phyloP scores from a whole-genome alignment of 2,329 filamentous ascomycete genomes.

The Sarocladium oryzae region DNA sequence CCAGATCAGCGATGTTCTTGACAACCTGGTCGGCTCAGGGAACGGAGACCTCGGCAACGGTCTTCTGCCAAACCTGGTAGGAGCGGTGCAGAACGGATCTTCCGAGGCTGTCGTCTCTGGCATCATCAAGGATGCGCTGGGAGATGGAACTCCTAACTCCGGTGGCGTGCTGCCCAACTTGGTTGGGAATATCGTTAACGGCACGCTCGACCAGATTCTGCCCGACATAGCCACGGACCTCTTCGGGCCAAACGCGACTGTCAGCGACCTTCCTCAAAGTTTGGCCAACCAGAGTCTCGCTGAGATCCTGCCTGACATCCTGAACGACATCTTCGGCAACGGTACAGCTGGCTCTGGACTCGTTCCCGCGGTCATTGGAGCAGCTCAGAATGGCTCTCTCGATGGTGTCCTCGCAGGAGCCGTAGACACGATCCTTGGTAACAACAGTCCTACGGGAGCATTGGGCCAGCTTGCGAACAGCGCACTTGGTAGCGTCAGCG shows the following conservation, averaged over 20 bases:
- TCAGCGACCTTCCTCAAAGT: neutral
- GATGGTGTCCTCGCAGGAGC: neutral
- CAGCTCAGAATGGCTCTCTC: constrained; percentile 1
- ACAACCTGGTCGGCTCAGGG: neutral
- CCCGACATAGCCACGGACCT: neutral
- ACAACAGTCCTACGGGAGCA: neutral
- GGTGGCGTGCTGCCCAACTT: constrained; percentile 2
- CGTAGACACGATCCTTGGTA: neutral
- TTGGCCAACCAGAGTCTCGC: neutral
- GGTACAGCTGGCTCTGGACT: constrained; percentile 4
- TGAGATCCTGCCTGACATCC: neutral
- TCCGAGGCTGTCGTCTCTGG: neutral
- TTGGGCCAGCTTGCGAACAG: constrained; percentile 2
- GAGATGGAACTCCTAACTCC: constrained; percentile 1
- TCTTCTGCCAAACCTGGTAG: constrained; percentile 1
- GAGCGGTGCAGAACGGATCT: neutral
- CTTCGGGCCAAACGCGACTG: constrained; percentile 1
- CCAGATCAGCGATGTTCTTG: neutral
- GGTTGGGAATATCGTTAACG: constrained; percentile 4
- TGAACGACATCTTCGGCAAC: constrained; percentile 4
- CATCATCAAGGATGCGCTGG: neutral
- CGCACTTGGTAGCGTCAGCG: neutral
- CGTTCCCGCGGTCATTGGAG: neutral
- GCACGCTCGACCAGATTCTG: constrained; percentile 1
- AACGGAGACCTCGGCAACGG: neutral